A percentile compares a stretch with the other conserved stretches of the same genome.
Conservation (phyloP, 2,329 filamentous ascomycete species). For the Rosellinia necatrix region DNA sequence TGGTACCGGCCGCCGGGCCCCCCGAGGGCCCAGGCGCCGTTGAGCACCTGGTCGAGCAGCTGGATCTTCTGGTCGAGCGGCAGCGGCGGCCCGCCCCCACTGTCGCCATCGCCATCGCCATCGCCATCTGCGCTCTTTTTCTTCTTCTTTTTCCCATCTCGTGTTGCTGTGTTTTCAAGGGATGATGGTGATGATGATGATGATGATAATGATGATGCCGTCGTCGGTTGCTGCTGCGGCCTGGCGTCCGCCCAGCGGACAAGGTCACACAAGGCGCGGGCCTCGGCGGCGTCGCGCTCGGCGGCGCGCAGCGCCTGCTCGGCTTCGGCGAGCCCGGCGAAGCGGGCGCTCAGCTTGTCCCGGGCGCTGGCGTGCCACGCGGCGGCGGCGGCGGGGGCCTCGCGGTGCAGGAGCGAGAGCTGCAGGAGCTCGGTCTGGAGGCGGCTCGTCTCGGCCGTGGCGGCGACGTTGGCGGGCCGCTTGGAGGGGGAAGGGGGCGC, state of each 20-base stretch:
- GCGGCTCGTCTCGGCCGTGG: conserved; percentile 60
- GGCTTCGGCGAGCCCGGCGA: conserved; percentile 46
- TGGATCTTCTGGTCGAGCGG: conserved; percentile 61
- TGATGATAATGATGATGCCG: no score
- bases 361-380: conserved; percentile 64
- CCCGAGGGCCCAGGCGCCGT: conserved; percentile 61
- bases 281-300: conserved; percentile 53
- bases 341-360: conserved; percentile 51
- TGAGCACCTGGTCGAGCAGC: conserved; percentile 59
- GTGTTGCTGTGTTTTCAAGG: no score
- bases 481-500: conserved; percentile 66
- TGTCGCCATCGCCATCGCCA: background rate
- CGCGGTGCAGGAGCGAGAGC: conserved; percentile 66
- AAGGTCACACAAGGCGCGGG: conserved; percentile 57
- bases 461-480: conserved; percentile 62
- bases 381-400: conserved; percentile 48
- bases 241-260: conserved; percentile 50
- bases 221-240: no score
- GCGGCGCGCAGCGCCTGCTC: conserved; percentile 42
- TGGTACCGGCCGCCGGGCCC: conserved; percentile 61
- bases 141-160: no score
- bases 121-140: background rate
- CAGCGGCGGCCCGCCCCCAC: background rate
- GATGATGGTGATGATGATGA: no score
- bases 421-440: conserved; percentile 70